Percentiles rank a stretch among this genome's conserved stretches.
Conservation (phyloP, 257 asterid genomes). For the Solanum tarapatanum region DNA sequence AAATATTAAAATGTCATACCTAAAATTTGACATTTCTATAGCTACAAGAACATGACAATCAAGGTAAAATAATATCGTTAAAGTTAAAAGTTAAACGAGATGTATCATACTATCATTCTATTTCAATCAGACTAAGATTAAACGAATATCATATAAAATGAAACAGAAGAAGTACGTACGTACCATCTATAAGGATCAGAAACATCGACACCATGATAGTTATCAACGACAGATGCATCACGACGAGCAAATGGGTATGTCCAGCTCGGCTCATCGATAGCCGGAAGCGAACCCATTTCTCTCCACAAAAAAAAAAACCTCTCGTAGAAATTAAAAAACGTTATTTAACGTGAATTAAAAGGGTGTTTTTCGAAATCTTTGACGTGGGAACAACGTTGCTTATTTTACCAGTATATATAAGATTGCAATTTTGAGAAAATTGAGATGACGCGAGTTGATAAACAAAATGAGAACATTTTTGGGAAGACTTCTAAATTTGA, state of each 20-base stretch:
- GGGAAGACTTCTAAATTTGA: background rate
- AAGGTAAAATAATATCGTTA: too few relatives aligned
- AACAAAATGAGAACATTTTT: background rate
- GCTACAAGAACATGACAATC: too few relatives aligned
- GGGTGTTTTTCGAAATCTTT: background rate
- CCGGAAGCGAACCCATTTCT: constrained; percentile 61
- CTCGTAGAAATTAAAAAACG: background rate
- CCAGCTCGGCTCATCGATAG: constrained; percentile 14
- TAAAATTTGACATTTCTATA: too few relatives aligned
- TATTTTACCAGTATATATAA: background rate
- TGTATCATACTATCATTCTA: too few relatives aligned
- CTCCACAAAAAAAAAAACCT: background rate
- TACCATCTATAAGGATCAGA: constrained; percentile 97
- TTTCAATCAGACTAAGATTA: background rate
- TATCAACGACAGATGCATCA: constrained; percentile 61
- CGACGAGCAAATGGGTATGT: constrained; percentile 63
- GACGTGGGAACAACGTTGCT: background rate
- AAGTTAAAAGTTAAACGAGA: too few relatives aligned
- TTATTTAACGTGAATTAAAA: background rate
- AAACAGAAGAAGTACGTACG: background rate
- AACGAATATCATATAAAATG: background rate
- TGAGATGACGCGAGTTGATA: background rate
- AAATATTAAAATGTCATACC: background rate
- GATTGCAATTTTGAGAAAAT: background rate
- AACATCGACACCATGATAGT: constrained; percentile 60